Evolutionary conservation across 345 rosid genomes (phyloP), one percentile per base, ranked within the genome.

Genomic region (Reutealis trisperma): DNA sequence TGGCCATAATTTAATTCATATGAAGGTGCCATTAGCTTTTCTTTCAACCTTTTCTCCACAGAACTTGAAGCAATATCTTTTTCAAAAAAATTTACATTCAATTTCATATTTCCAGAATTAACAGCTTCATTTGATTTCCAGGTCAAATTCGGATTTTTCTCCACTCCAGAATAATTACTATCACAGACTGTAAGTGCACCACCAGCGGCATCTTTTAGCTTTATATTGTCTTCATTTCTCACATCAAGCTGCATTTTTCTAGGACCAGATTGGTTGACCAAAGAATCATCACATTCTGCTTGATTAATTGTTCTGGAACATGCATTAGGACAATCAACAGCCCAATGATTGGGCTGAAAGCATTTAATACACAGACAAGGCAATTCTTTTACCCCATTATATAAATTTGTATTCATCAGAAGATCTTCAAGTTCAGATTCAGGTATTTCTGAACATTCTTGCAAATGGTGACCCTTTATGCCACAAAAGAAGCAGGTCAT

Each of bases 321-420:
- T 27, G 83, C 78, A 63, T 72, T 80, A 2, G 94, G 97, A 73
- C 95, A 94, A 30, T 84, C 65, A 77, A 86, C 82, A 73, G 97
- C 97, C 98, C 97, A 92, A 73, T 94, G 97, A 82, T 79, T 82
- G 60, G 80, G 84, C 84, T 87, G 90, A 80, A 84, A 89, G 84
- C 97, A 90, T 86, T 89, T 88, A 72, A 90, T 82, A 79, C 94
- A 90, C 67, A 86, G 68, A 76, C 85, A 79, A 78, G 89, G 77
- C 21, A 78, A 72, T 73, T 79, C 87, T 71, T 89, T 83, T 58
- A 65, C 80, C 30, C 82, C 81, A 66, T 81, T 76, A 64, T 79
- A 78, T 55, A 84, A 80, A 78, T 77, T 86, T 52, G 83, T 41
- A 74, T 82, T 87, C 72, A 75, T 82, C 47, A 84, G 63, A 52